phyloP scores from a whole-genome alignment of 129 eudicot species.

The Erigeron canadensis region DNA sequence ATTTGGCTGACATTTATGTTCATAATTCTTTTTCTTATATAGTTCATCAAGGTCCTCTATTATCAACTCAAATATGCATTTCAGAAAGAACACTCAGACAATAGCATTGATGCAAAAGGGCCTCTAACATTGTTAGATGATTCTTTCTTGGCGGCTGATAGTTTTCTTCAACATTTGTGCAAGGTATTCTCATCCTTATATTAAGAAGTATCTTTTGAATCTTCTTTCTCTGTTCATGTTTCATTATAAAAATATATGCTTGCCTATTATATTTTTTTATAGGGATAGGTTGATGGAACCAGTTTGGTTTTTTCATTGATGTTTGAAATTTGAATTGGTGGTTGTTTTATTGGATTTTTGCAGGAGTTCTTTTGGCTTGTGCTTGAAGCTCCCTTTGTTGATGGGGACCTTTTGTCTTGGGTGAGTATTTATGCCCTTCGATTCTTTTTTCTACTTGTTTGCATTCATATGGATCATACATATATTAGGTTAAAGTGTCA shows the following conservation, averaged over 20 bases:
- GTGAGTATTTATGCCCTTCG: slow-evolving; percentile 39
- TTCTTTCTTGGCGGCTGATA: slow-evolving; percentile 75
- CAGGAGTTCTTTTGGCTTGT: slow-evolving; percentile 93
- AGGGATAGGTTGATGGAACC: neutral
- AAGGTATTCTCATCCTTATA: slow-evolving; percentile 49
- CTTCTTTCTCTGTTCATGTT: neutral
- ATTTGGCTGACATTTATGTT: slow-evolving; percentile 24
- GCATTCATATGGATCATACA: neutral
- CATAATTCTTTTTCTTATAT: slow-evolving; percentile 18
- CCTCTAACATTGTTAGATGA: slow-evolving; percentile 68
- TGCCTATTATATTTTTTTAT: neutral
- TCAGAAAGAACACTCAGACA: slow-evolving; percentile 48
- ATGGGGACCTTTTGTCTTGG: slow-evolving; percentile 92
- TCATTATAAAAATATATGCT: neutral
- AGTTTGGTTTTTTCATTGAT: too few species aligned
- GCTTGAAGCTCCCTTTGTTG: slow-evolving; percentile 73
- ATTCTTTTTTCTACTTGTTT: neutral
- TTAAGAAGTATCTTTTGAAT: neutral
- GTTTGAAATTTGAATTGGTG: neutral
- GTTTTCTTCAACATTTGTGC: slow-evolving; percentile 82
- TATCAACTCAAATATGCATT: slow-evolving; percentile 82
- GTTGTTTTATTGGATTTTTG: slow-evolving; percentile 21
- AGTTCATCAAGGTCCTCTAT: slow-evolving; percentile 71
- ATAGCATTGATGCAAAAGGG: slow-evolving; percentile 39
- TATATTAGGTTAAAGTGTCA: too few species aligned